phyloP scores from a whole-genome alignment of 2,329 filamentous ascomycete species.

The Calonectria pteridis region DNA sequence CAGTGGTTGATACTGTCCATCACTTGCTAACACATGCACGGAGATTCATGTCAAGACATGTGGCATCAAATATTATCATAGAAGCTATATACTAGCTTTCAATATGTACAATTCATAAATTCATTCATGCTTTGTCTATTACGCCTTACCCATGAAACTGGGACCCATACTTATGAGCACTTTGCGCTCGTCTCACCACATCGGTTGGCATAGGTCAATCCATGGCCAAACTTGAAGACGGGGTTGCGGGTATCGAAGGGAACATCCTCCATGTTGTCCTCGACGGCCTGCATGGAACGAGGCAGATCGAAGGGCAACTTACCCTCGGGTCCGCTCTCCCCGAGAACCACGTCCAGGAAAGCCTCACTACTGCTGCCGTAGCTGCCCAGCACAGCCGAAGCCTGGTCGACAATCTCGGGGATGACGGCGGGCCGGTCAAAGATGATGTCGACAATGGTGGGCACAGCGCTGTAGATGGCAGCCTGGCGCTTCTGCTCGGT shows the following conservation, averaged over 20 bases:
- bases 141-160: neutral
- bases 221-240: constrained; percentile 42
- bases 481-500: constrained; percentile 41
- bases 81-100: neutral
- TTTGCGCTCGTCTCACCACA: neutral
- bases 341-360: constrained; percentile 58
- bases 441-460: constrained; percentile 57
- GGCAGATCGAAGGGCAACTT: constrained; percentile 49
- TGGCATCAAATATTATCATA: neutral
- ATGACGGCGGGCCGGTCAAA: constrained; percentile 57
- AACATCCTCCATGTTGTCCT: constrained; percentile 40
- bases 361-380: constrained; percentile 54
- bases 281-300: constrained; percentile 54
- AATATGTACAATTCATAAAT: constrained; percentile 1
- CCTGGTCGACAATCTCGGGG: constrained; percentile 55
- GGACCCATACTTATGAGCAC: neutral
- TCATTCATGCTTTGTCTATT: neutral
- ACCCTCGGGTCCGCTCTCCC: constrained; percentile 39
- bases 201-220: constrained; percentile 21
- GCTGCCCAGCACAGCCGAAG: constrained; percentile 53
- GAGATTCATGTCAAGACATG: neutral
- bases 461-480: constrained; percentile 51
- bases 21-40: neutral
- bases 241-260: constrained; percentile 43
- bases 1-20: neutral